These are phyloP conservation scores for Starmerella apicola DNA, from an alignment of 805 yeast genomes.

Conservation along the genomic window DNA sequence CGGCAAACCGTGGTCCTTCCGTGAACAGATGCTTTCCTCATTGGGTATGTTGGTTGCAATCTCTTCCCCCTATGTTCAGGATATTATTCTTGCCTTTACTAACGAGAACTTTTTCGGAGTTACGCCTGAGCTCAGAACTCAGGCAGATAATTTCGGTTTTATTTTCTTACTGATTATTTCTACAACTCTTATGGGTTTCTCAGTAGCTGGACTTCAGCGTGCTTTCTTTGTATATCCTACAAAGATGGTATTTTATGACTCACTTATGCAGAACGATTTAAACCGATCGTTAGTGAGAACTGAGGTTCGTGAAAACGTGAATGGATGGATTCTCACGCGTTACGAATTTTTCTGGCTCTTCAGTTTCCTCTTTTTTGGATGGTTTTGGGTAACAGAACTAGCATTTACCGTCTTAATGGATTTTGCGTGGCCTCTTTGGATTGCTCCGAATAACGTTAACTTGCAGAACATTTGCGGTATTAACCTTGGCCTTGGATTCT, in stretches of 20 bases:
- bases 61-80: conserved; percentile 20
- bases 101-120: conserved; percentile 20
- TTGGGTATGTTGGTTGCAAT: conserved; percentile 20
- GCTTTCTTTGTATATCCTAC: conserved; percentile 44
- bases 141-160: conserved; percentile 34
- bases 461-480: conserved; percentile 53
- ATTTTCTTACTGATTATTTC: conserved; percentile 41
- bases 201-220: conserved; percentile 53
- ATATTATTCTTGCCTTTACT: conserved; percentile 26
- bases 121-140: too few relatives aligned
- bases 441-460: conserved; percentile 40
- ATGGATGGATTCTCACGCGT: conserved; percentile 48
- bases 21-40: conserved; percentile 33
- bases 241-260: conserved; percentile 30
- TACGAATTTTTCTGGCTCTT: conserved; percentile 37
- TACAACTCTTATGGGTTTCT: conserved; percentile 52
- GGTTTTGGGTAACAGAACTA: conserved; percentile 58
- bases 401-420: conserved; percentile 47
- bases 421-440: conserved; percentile 52
- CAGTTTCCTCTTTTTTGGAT: conserved; percentile 34
- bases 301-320: conserved; percentile 34
- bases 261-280: conserved; percentile 36
- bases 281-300: conserved; percentile 35
- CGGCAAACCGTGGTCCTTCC: conserved; percentile 34
- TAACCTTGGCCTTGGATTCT: conserved; percentile 32